A percentile compares a stretch with the other conserved stretches of the same genome.
Conservation (phyloP, 371 early-diverging fungal species). For the Lichtheimia ramosa region DNA sequence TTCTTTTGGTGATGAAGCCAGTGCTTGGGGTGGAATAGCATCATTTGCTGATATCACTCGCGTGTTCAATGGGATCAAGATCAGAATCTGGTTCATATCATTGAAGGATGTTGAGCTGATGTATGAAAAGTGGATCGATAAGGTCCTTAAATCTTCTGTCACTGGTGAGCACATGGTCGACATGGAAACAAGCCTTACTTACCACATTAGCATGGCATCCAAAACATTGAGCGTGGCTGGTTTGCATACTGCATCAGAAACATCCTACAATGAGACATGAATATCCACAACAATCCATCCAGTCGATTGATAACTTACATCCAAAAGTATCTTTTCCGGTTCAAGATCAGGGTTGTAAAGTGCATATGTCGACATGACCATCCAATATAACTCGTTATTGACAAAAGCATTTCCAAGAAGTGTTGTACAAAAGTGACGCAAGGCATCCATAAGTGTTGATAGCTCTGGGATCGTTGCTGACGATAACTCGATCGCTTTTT, state of each 20-base stretch:
- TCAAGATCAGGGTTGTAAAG: constrained; percentile 9
- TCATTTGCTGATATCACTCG: too few relatives aligned
- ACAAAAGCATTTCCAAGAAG: constrained; percentile 24
- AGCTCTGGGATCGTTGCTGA: constrained; percentile 10
- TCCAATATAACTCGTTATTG: constrained; percentile 25
- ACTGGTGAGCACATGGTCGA: too few relatives aligned
- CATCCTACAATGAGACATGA: not conserved
- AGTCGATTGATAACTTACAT: not conserved
- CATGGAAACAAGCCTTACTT: not conserved
- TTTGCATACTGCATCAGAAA: not conserved
- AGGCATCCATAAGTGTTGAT: constrained; percentile 19
- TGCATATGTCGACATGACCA: constrained; percentile 24
- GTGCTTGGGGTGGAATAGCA: too few relatives aligned
- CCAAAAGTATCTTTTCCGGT: not conserved
- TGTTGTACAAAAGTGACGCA: constrained; percentile 21
- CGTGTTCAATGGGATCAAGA: too few relatives aligned
- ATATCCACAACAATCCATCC: not conserved
- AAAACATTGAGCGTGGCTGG: constrained; percentile 6
- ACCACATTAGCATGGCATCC: constrained; percentile 7
- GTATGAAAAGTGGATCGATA: too few relatives aligned
- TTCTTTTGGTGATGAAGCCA: too few relatives aligned
- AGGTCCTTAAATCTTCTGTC: too few relatives aligned
- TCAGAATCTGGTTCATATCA: too few relatives aligned
- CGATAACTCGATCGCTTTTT: constrained; percentile 12
- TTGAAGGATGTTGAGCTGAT: too few relatives aligned